These are phyloP conservation scores for Pichia californica DNA, from an alignment of 805 yeast genomes.

Conservation along the genomic window DNA sequence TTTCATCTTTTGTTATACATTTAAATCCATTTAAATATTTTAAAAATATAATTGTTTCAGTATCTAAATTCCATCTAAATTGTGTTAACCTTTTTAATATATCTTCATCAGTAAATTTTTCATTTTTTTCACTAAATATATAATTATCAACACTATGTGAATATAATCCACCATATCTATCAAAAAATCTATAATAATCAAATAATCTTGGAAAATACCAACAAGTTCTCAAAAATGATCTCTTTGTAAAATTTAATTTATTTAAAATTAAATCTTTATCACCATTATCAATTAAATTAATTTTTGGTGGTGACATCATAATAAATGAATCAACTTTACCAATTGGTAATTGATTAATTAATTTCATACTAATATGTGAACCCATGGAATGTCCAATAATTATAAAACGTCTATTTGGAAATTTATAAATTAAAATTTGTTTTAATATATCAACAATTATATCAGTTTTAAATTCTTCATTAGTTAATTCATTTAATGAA, in stretches of 20 bases:
- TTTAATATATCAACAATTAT: conserved; percentile 35
- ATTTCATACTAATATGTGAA: conserved; percentile 39
- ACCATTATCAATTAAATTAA: conserved; percentile 6
- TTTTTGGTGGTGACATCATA: conserved; percentile 41
- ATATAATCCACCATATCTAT: conserved; percentile 55
- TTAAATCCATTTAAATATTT: conserved; percentile 45
- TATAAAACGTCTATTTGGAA: conserved; percentile 39
- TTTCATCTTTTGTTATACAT: conserved; percentile 38
- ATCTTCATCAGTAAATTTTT: conserved; percentile 14
- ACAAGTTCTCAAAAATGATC: conserved; percentile 28
- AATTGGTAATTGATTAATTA: conserved; percentile 32
- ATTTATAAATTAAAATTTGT: conserved; percentile 32
- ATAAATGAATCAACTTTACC: conserved; percentile 41
- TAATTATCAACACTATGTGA: conserved; percentile 58
- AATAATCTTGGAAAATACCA: conserved; percentile 40
- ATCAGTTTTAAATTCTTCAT: conserved; percentile 38
- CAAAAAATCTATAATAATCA: conserved; percentile 49
- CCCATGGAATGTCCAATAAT: conserved; percentile 56
- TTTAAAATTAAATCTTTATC: conserved; percentile 2
- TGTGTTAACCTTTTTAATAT: conserved; percentile 46
- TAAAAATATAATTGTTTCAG: conserved; percentile 47
- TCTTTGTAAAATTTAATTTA: conserved; percentile 15
- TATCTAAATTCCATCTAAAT: conserved; percentile 65
- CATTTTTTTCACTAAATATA: conserved; percentile 28
- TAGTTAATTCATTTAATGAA: conserved; percentile 30